phyloP scores from a whole-genome alignment of 1,284 basidiomycete species.

The Stygiomarasmius scandens region DNA sequence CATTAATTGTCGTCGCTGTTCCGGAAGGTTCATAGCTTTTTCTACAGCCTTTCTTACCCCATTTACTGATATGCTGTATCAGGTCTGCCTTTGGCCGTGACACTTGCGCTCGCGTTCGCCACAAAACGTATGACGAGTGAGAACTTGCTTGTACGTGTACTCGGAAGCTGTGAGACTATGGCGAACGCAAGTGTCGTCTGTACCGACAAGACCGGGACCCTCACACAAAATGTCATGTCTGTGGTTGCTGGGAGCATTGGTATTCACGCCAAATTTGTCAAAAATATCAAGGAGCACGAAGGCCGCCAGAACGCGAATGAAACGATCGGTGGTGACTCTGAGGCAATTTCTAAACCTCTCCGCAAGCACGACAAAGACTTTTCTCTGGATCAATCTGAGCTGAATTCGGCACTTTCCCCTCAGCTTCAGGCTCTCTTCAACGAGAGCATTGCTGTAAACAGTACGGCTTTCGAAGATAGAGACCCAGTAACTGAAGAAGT shows the following conservation, averaged over 20 bases:
- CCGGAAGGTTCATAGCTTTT: slow-evolving; percentile 72
- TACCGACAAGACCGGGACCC: slow-evolving; percentile 94
- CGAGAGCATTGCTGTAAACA: slow-evolving; percentile 89
- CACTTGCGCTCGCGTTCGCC: slow-evolving; percentile 94
- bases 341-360: slow-evolving; percentile 19
- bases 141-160: slow-evolving; percentile 92
- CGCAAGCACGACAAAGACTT: slow-evolving; percentile 71
- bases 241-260: slow-evolving; percentile 96
- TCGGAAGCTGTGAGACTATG: slow-evolving; percentile 98
- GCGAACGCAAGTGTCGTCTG: slow-evolving; percentile 96
- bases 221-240: slow-evolving; percentile 94
- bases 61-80: background rate
- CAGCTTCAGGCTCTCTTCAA: slow-evolving; percentile 77
- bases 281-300: slow-evolving; percentile 74
- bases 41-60: background rate
- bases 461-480: slow-evolving; percentile 91
- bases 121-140: slow-evolving; percentile 97
- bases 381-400: slow-evolving; percentile 76
- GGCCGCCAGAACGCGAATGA: slow-evolving; percentile 77
- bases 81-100: slow-evolving; percentile 95
- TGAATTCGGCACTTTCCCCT: slow-evolving; percentile 68
- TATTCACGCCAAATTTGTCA: slow-evolving; percentile 92
- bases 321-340: slow-evolving; percentile 38
- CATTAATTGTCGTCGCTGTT: slow-evolving; percentile 94
- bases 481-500: slow-evolving; percentile 66